Evolutionary conservation across 1,284 basidiomycete species (phyloP).

Genomic region (Apiotrichum porosum): DNA sequence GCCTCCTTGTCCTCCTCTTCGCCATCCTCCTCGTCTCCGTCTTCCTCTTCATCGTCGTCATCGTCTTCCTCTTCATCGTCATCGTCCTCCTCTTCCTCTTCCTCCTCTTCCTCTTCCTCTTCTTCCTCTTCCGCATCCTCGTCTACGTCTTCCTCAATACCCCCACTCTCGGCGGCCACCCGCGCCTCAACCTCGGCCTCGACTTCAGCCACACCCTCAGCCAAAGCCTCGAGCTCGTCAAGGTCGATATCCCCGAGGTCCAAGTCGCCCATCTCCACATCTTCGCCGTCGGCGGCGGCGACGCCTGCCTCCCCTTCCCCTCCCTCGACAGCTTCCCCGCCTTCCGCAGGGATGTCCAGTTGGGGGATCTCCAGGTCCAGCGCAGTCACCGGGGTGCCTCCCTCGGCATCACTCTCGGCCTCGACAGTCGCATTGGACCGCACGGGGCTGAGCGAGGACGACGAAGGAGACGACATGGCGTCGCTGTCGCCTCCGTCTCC

Average conservation of each 20-base stretch:
- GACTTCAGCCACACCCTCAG: constrained; percentile 8
- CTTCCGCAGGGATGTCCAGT: too few relatives aligned
- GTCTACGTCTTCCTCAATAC: constrained; percentile 19
- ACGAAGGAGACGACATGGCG: constrained; percentile 4
- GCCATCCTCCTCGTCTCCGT: constrained; percentile 5
- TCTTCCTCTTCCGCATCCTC: constrained; percentile 17
- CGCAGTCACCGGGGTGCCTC: constrained; percentile 6
- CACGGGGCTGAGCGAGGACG: constrained; percentile 13
- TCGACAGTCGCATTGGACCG: constrained; percentile 9
- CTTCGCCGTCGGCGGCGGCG: neutral
- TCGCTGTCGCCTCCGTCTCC: neutral
- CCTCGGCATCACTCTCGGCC: constrained; percentile 1
- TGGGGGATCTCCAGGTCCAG: neutral
- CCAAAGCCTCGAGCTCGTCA: constrained; percentile 18
- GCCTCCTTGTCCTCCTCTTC: constrained; percentile 15
- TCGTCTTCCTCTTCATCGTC: constrained; percentile 8
- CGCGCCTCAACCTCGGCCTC: constrained; percentile 6
- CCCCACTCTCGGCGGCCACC: constrained; percentile 18
- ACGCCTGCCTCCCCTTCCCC: too few relatives aligned
- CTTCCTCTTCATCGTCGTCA: constrained; percentile 8
- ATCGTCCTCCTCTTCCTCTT: constrained; percentile 12
- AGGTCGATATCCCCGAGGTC: neutral
- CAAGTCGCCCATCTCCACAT: neutral
- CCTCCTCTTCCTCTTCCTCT: constrained; percentile 18
- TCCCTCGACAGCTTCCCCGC: neutral